Percentiles rank a stretch among this genome's conserved stretches.
phyloP scores from a whole-genome alignment of 1,284 basidiomycete genomes.

The Melampsora abietis-canadensis region DNA sequence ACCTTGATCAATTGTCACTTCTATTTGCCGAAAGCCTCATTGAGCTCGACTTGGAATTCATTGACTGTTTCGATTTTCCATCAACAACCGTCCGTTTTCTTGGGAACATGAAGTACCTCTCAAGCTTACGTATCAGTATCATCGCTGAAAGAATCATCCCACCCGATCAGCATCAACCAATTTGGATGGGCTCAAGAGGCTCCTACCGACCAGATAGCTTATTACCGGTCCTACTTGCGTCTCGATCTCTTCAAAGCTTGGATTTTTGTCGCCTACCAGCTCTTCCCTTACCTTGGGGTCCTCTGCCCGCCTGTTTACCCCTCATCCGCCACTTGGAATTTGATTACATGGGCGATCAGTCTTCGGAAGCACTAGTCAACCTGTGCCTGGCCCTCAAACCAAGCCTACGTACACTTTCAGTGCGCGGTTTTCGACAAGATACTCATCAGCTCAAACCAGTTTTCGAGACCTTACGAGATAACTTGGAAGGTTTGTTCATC shows the following conservation, averaged over 20 bases:
- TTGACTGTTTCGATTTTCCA: conserved; percentile 13
- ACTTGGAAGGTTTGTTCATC: conserved; percentile 29
- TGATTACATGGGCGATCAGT: conserved; percentile 1
- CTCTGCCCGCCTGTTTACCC: conserved; percentile 10
- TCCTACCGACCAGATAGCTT: conserved; percentile 12
- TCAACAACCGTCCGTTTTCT: conserved; percentile 8
- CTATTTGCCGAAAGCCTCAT: conserved; percentile 21
- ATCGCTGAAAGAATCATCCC: conserved; percentile 5
- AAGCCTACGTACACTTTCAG: conserved; percentile 26
- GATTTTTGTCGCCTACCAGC: conserved; percentile 24
- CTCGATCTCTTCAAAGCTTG: conserved; percentile 4
- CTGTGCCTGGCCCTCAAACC: conserved; percentile 22
- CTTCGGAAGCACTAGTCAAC: conserved; percentile 14
- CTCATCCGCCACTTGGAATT: conserved; percentile 24
- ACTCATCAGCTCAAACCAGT: conserved; percentile 14
- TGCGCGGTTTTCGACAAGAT: conserved; percentile 25
- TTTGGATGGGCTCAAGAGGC: conserved; percentile 1
- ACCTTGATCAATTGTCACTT: too few relatives aligned
- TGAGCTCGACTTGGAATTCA: conserved; percentile 31
- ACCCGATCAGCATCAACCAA: background rate
- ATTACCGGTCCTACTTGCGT: background rate
- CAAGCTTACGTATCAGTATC: conserved; percentile 10
- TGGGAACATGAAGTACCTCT: conserved; percentile 8
- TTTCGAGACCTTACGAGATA: conserved; percentile 23
- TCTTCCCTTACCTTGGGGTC: background rate